A percentile compares a stretch with the other conserved stretches of the same genome.
Evolutionary conservation across 1,139 yeast species (phyloP).

Genomic region (Taphrina deformans): DNA sequence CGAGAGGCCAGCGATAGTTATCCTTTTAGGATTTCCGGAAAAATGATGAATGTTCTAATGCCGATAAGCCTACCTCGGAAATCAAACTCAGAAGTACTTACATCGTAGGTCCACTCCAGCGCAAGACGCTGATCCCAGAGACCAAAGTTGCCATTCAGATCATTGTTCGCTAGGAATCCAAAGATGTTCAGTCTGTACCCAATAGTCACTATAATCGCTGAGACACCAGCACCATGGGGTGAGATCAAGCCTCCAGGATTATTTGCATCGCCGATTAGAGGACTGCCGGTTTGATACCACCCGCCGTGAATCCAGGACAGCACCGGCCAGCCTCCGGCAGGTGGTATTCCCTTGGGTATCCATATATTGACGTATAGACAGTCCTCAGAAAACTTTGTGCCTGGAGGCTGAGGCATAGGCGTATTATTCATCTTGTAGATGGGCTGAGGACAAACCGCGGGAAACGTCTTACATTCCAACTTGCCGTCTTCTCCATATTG

Average conservation of each 20-base stretch:
- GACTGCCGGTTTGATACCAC: constrained; percentile 47
- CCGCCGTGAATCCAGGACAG: constrained; percentile 47
- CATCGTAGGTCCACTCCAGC: constrained; percentile 28
- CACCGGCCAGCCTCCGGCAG: constrained; percentile 50
- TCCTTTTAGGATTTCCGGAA: constrained; percentile 48
- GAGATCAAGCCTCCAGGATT: constrained; percentile 43
- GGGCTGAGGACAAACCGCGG: constrained; percentile 48
- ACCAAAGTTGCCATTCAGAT: constrained; percentile 47
- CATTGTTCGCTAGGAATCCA: constrained; percentile 48
- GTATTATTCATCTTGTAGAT: constrained; percentile 28
- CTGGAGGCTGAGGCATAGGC: constrained; percentile 10
- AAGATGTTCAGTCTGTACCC: constrained; percentile 50
- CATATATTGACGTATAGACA: constrained; percentile 49
- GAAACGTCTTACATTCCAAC: constrained; percentile 34
- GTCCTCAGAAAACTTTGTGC: constrained; percentile 44
- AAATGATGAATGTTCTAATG: constrained; percentile 44
- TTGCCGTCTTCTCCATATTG: not conserved
- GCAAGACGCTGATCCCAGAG: constrained; percentile 44
- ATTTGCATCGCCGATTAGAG: constrained; percentile 43
- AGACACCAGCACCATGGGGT: constrained; percentile 42
- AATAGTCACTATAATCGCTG: constrained; percentile 48
- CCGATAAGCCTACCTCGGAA: no score
- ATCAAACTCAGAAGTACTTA: no score
- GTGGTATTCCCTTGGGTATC: constrained; percentile 48
- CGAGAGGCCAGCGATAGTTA: constrained; percentile 49